Base-by-base conservation (phyloP, 106 monocot genomes). In the Vanilla planifolia region DNA sequence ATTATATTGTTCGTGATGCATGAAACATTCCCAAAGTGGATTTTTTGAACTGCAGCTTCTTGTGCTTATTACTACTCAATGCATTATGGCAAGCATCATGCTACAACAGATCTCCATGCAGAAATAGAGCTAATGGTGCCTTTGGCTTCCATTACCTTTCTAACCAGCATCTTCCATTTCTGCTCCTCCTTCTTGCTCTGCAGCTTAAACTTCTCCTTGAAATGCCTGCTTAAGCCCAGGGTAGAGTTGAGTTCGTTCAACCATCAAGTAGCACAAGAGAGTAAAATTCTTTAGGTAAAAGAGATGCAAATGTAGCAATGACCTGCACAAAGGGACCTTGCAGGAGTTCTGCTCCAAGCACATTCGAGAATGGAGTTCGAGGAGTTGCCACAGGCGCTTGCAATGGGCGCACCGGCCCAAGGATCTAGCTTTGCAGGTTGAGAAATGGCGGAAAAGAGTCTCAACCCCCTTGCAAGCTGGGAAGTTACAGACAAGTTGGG, bases 241-340 rank as follows among this genome's bases (percentile, higher is more conserved):
- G 32, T 0, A 17, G 3, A 8, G 10, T 66, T 14, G 36, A 30
- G 10, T 37, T 0, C 3, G 15, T 47, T 14, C 27, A 45, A 9
- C 22, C 48, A 24, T 16, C 37, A 34, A 13, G 47, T 13, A 13
- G 3, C 19, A n/a, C n/a, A n/a, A n/a, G n/a, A 7, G 6, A 39
- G 2, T 19, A 2, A 6, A 33, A 10, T 13, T 52, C 14, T 6
- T 51, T 10, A 9, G 20, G 21, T 25, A 0, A 13, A 16, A 46
- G n/a, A 58, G 13, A 30, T 14, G 8, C 5, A 33, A 2, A 8
- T 2, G 33, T 8, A 24, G n/a, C n/a, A 37, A 4, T 8, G 33
- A 71, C 77, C 71, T 75, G 75, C 80, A 80, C 8, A 80, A 65
- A 35, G 80, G 80, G 59, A 80, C 80, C 39, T 45, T 80, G 71